These are phyloP conservation scores for Paecilomyces dactylethromorphus DNA, from an alignment of 2,329 filamentous ascomycete genomes.

Conservation along the genomic window DNA sequence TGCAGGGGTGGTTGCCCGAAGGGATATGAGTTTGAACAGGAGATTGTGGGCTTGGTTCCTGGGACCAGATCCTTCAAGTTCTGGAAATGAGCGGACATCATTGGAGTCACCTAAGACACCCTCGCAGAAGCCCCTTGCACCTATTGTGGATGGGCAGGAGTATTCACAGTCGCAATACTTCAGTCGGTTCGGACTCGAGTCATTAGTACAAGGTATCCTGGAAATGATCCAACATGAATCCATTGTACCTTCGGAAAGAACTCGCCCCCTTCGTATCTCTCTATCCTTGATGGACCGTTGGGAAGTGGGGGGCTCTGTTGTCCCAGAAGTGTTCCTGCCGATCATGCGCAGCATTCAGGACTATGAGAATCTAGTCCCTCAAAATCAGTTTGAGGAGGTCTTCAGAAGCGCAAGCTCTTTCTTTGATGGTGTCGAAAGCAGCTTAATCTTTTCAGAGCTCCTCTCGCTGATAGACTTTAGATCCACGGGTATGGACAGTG, in stretches of 20 bases:
- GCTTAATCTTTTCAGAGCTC: slow-evolving; percentile 83
- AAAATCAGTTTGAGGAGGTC: slow-evolving; percentile 73
- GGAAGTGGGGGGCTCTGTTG: slow-evolving; percentile 88
- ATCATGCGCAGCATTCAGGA: slow-evolving; percentile 71
- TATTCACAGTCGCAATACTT: slow-evolving; percentile 72
- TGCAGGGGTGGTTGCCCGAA: slow-evolving; percentile 75
- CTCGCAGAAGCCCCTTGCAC: slow-evolving; percentile 19
- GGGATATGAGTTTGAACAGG: slow-evolving; percentile 95
- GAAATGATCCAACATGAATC: slow-evolving; percentile 62
- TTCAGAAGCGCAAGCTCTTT: slow-evolving; percentile 90
- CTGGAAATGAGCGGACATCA: slow-evolving; percentile 28
- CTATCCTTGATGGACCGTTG: slow-evolving; percentile 96
- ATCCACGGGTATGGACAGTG: slow-evolving; percentile 43
- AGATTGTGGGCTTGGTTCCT: slow-evolving; percentile 95
- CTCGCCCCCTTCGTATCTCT: slow-evolving; percentile 82
- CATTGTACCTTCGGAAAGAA: slow-evolving; percentile 58
- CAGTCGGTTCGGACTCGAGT: slow-evolving; percentile 66
- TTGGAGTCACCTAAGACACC: slow-evolving; percentile 21
- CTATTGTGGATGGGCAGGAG: slow-evolving; percentile 32
- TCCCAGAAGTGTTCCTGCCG: slow-evolving; percentile 82
- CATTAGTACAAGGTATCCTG: slow-evolving; percentile 67
- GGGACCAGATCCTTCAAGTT: slow-evolving; percentile 59
- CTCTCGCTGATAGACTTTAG: slow-evolving; percentile 55
- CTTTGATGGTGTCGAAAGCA: slow-evolving; percentile 94
- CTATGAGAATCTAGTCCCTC: slow-evolving; percentile 64